phyloP scores from a whole-genome alignment of 164 flowering plant species.

The Magnolia changhungtana region DNA sequence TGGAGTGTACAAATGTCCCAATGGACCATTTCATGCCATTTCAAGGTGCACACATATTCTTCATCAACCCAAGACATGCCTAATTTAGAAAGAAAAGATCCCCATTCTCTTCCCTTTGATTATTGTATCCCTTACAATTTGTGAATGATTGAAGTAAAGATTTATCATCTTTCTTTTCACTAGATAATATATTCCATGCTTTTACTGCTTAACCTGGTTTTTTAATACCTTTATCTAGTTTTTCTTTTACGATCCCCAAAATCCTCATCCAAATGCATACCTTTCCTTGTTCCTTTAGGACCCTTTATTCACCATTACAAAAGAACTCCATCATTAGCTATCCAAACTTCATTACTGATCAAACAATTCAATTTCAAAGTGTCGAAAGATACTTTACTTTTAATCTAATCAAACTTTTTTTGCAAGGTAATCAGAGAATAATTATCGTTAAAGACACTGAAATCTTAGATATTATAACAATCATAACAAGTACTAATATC shows the following conservation, averaged over 20 bases:
- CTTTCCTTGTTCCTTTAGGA: constrained; percentile 8
- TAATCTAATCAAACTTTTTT: not conserved
- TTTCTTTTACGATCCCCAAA: not conserved
- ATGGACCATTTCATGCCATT: not conserved
- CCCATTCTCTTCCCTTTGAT: not conserved
- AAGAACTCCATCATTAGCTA: not conserved
- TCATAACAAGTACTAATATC: too few species aligned
- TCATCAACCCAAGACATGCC: not conserved
- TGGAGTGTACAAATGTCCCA: not conserved
- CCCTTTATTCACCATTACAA: constrained; percentile 8
- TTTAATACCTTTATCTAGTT: not conserved
- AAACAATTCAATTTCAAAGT: not conserved
- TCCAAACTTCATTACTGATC: not conserved
- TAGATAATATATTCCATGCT: constrained; percentile 14
- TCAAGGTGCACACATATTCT: not conserved
- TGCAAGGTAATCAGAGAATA: not conserved
- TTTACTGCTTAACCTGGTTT: not conserved
- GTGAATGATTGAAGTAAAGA: constrained; percentile 1
- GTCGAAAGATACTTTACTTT: not conserved
- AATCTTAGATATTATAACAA: not conserved
- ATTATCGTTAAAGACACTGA: too few species aligned
- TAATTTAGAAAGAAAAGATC: not conserved
- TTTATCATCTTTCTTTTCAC: not conserved
- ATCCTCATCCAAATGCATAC: not conserved
- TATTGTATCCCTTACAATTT: not conserved